phyloP scores from a whole-genome alignment of 225 moss, liverwort and hornwort genomes.

The Ulota crispa region DNA sequence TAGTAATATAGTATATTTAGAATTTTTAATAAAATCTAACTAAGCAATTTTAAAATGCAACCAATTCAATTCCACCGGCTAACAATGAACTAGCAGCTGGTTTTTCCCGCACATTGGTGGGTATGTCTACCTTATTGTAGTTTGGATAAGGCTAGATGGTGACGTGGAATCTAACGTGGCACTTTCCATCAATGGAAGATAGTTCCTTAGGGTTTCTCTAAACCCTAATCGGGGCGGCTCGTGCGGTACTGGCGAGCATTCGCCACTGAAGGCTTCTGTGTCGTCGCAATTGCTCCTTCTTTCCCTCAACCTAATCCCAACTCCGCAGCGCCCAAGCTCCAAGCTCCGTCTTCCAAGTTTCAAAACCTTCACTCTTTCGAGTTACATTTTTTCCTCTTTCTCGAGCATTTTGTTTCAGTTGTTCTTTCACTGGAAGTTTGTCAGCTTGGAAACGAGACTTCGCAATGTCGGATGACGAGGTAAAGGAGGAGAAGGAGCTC shows the following conservation, averaged over 20 bases:
- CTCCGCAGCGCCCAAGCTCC: not conserved
- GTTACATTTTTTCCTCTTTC: not conserved
- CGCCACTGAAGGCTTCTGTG: not conserved
- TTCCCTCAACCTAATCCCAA: not conserved
- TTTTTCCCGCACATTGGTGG: too few relatives aligned
- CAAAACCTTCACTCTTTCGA: not conserved
- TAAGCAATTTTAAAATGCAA: too few relatives aligned
- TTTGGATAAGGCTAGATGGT: not conserved
- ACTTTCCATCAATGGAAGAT: not conserved
- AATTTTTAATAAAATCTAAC: too few relatives aligned
- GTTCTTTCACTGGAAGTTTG: not conserved
- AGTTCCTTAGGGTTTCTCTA: not conserved
- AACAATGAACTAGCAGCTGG: too few relatives aligned
- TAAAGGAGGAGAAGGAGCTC: slow-evolving; percentile 99
- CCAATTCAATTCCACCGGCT: too few relatives aligned
- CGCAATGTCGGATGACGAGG: slow-evolving; percentile 94
- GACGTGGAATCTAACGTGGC: not conserved
- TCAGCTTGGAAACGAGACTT: not conserved
- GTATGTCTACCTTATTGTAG: too few relatives aligned
- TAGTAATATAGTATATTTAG: too few relatives aligned
- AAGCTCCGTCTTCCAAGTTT: not conserved
- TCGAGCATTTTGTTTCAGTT: too few relatives aligned
- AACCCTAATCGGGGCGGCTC: slow-evolving; percentile 31
- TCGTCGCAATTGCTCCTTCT: not conserved
- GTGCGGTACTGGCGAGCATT: not conserved